These are phyloP conservation scores for Toxicodendron radicans DNA, from an alignment of 345 rosid genomes.

Conservation along the genomic window DNA sequence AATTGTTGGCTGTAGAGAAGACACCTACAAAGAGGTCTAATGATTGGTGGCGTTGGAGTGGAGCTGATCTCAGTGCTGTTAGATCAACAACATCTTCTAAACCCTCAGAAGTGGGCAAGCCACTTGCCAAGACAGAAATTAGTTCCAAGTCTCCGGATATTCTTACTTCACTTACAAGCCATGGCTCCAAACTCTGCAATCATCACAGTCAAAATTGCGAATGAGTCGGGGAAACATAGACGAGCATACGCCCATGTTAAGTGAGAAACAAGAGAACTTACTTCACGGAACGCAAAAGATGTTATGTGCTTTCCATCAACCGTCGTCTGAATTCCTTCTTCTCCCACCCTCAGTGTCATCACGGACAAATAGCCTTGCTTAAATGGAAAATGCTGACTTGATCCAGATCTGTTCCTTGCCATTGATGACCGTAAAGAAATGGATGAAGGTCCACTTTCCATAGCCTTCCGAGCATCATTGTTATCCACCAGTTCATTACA, in stretches of 20 bases:
- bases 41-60: constrained; percentile 19
- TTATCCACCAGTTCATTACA: constrained; percentile 36
- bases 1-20: constrained; percentile 48
- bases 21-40: constrained; percentile 41
- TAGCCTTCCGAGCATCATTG: constrained; percentile 14
- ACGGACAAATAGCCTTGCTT: constrained; percentile 40
- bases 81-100: constrained; percentile 34
- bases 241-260: neutral
- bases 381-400: constrained; percentile 36
- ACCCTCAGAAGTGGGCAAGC: constrained; percentile 42
- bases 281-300: constrained; percentile 44
- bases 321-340: constrained; percentile 46
- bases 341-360: constrained; percentile 41
- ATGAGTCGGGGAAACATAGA: neutral
- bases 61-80: constrained; percentile 31
- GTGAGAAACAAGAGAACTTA: constrained; percentile 17
- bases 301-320: constrained; percentile 50
- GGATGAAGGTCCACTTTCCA: neutral
- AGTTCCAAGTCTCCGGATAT: constrained; percentile 42
- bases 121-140: constrained; percentile 34
- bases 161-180: constrained; percentile 44
- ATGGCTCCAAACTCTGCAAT: constrained; percentile 44
- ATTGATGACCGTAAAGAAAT: constrained; percentile 12
- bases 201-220: neutral
- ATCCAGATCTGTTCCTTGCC: constrained; percentile 16